Percentiles rank a stretch among this genome's conserved stretches.
Conservation (phyloP, 78 protist genomes). For the Emiliania huxleyi region DNA sequence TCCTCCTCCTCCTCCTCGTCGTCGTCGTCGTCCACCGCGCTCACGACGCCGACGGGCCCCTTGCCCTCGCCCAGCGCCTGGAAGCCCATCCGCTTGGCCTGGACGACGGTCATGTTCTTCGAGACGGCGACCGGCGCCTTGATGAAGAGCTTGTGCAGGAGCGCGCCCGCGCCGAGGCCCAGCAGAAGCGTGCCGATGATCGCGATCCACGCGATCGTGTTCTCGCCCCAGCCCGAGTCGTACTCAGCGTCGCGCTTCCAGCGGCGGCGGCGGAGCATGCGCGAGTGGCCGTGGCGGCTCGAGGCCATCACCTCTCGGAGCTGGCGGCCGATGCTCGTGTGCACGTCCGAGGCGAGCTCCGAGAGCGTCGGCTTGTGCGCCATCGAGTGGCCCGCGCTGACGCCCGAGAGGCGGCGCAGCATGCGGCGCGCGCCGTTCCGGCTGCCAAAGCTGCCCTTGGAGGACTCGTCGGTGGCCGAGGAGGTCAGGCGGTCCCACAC, state of each 20-base stretch:
- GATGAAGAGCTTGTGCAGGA: slow-evolving; percentile 14
- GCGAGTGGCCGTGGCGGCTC: background rate
- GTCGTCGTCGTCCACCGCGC: background rate
- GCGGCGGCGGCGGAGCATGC: background rate
- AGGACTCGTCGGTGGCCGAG: background rate
- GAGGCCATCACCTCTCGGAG: background rate
- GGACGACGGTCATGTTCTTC: slow-evolving; percentile 3
- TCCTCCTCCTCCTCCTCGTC: slow-evolving; percentile 1
- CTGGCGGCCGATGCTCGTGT: background rate
- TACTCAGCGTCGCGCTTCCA: background rate
- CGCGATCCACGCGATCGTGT: background rate
- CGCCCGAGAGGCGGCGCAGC: slow-evolving; percentile 17
- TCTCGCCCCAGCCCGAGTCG: background rate
- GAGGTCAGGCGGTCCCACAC: background rate
- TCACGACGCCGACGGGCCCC: slow-evolving; percentile 7
- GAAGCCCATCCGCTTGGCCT: slow-evolving; percentile 15
- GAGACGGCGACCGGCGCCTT: background rate
- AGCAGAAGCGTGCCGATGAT: background rate
- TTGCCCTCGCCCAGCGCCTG: slow-evolving; percentile 10
- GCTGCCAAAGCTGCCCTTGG: background rate
- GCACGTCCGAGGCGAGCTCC: background rate
- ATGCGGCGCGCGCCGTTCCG: background rate
- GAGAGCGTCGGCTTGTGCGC: background rate
- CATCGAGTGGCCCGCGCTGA: background rate
- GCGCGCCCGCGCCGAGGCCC: slow-evolving; percentile 7